Evolutionary conservation across 2,329 filamentous ascomycete genomes (phyloP).

Genomic region (Mycosphaerella sp.): DNA sequence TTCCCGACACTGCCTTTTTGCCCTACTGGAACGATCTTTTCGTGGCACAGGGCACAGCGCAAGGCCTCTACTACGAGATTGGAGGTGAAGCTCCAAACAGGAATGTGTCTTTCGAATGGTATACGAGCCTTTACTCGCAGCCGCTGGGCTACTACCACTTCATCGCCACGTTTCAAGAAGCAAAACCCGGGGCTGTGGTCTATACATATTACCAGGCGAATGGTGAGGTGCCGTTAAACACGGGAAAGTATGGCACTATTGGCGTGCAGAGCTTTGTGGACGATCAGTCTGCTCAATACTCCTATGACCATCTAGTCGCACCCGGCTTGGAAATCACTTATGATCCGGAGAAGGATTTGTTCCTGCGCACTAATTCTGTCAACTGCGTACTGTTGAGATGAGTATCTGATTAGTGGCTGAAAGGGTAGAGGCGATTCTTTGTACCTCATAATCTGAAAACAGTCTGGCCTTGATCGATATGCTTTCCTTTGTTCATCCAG

Average conservation of each 20-base stretch:
- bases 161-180: conserved; percentile 7
- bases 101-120: conserved; percentile 19
- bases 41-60: conserved; percentile 14
- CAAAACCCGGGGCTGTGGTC: background rate
- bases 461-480: background rate
- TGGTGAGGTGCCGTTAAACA: conserved; percentile 2
- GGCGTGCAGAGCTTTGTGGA: conserved; percentile 6
- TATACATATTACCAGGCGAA: conserved; percentile 8
- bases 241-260: conserved; percentile 2
- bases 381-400: conserved; percentile 2
- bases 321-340: conserved; percentile 8
- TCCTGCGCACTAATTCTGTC: conserved; percentile 6
- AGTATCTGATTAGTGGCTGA: background rate
- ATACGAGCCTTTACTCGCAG: conserved; percentile 15
- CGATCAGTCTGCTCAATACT: conserved; percentile 1
- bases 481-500: background rate
- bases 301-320: background rate
- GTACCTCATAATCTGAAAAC: conserved; percentile 1
- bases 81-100: conserved; percentile 6
- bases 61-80: conserved; percentile 23
- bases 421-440: conserved; percentile 1
- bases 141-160: conserved; percentile 5
- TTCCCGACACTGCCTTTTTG: conserved; percentile 10
- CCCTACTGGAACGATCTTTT: conserved; percentile 24
- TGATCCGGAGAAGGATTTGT: conserved; percentile 1